Base-by-base conservation (phyloP, 495 filamentous ascomycete genomes). In the Xylaria longipes region DNA sequence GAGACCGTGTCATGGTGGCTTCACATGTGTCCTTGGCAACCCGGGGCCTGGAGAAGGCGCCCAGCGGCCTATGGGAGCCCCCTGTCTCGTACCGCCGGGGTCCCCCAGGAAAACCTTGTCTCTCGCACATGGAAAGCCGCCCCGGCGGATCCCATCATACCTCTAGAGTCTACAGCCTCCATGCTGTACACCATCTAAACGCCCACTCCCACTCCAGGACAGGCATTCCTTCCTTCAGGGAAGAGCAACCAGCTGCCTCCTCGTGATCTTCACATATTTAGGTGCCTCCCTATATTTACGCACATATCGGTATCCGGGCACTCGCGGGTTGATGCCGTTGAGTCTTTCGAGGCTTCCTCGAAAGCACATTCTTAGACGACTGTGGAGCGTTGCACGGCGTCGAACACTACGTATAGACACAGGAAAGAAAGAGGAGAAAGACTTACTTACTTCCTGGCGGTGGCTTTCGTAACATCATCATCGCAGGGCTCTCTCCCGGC, bases 401-500 rank as follows among this genome's bases (percentile, higher is more conserved):
- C 60, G 22, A 63, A 20, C n/a, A 41, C n/a, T n/a, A n/a, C n/a
- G 37, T n/a, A 25, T 20, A 11, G 29, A 5, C 2, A 52, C n/a
- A 25, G n/a, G 22, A 52, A 45, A 45, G 41, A 45, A 14, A 1
- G 8, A 29, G 50, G 50, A 15, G 15, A 60, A 27, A n/a, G 5
- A 37, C 8, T 58, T n/a, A 25, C 17, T 2, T 20, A 12, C 35
- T 2, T 20, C 5, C 35, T 41, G 58, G n/a, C 20, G 58, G 33
- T 61, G 33, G 8, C 58, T 37, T 39, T 39, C n/a, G 58, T 39
- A 37, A 37, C 58, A 37, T 61, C 58, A 37, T 22, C 58, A 37
- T 61, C 58, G n/a, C 58, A 61, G 35, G 58, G 58, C 35, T 61
- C 58, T 63, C 35, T 69, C 66, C 54, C 25, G 43, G 66, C 56